These are phyloP conservation scores for Trichoderma orchidacearum DNA, from an alignment of 495 filamentous ascomycete genomes.

Conservation along the genomic window DNA sequence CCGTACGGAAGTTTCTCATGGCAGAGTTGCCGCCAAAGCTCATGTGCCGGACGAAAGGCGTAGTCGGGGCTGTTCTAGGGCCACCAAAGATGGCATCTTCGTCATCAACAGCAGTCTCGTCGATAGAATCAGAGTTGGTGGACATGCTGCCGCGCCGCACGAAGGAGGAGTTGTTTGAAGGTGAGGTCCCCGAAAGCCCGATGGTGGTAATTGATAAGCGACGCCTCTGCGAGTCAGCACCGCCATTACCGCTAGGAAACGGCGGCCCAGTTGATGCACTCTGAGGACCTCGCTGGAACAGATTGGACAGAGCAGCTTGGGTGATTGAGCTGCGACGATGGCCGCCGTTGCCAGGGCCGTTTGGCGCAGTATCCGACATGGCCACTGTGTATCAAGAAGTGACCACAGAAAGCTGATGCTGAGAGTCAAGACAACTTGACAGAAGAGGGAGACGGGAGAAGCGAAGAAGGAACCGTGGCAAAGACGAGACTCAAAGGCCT, in stretches of 20 bases:
- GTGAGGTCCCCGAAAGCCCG: conserved; percentile 67
- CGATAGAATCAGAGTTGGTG: conserved; percentile 54
- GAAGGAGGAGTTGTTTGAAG: conserved; percentile 40
- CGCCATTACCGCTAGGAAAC: conserved; percentile 47
- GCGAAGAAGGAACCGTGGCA: too few relatives aligned
- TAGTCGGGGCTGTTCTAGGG: conserved; percentile 39
- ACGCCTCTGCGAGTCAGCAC: conserved; percentile 61
- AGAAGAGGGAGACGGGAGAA: not conserved
- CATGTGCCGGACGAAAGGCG: conserved; percentile 73
- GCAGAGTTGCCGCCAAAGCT: conserved; percentile 78
- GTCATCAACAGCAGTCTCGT: conserved; percentile 83
- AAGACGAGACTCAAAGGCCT: too few relatives aligned
- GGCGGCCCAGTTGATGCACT: conserved; percentile 13
- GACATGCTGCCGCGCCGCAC: conserved; percentile 64
- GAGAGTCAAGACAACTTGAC: not conserved
- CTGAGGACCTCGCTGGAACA: conserved; percentile 39
- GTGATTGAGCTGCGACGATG: conserved; percentile 43
- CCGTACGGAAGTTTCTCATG: conserved; percentile 37
- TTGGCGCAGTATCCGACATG: not conserved
- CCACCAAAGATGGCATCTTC: conserved; percentile 31
- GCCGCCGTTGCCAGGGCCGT: conserved; percentile 20
- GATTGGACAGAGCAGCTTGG: conserved; percentile 36
- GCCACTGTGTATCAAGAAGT: too few relatives aligned
- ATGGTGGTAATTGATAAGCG: conserved; percentile 79
- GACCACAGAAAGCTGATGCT: not conserved